Evolutionary conservation across 2,329 filamentous ascomycete species (phyloP), one percentile per base, ranked within the genome.

Genomic region (Ploettnerulaceae sp.): DNA sequence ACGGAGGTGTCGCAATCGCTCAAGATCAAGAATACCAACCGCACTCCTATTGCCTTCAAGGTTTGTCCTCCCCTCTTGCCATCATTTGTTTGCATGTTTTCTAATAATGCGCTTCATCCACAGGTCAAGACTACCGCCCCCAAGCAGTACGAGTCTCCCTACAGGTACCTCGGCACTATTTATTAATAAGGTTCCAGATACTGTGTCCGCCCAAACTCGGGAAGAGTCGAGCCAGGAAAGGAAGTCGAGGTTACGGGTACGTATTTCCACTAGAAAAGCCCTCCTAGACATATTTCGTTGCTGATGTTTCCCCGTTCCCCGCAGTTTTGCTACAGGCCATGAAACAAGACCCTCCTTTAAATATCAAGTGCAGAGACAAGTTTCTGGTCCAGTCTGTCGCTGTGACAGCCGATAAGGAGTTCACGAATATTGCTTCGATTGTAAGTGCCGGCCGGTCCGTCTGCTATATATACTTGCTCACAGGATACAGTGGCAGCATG

Each of bases 41-140:
- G 71, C 38, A 70, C 73, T 32, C 81, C 82, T 6, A 71, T 85
- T 55, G 81, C 81, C 29, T 86, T 86, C 72, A 86, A 86, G 77
- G 81, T 84, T 73, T 53, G 71, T 34, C 24, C 26, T 20, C 0
- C 17, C 3, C 14, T 32, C 24, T 28, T 21, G 34, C 29, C 5
- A 2, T 6, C 22, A 24, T 22, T 21, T 41, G 18, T 9, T 18
- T 24, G n/a, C 20, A 26, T n/a, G 8, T 18, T 9, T 47, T 21
- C 38, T 47, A 26, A 45, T 17, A 17, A 25, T 34, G 7, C 34
- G 18, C 34, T 39, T 25, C 29, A 31, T 49, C 29, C 55, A 32
- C 60, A 95, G 89, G 93, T 98, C 69, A 98, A 98, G 82, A 98
- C 93, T 38, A 98, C 93, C 54, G 93, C 93, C 39, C 93, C 93